phyloP scores from a whole-genome alignment of 345 rosid species.

The Turnera subulata region DNA sequence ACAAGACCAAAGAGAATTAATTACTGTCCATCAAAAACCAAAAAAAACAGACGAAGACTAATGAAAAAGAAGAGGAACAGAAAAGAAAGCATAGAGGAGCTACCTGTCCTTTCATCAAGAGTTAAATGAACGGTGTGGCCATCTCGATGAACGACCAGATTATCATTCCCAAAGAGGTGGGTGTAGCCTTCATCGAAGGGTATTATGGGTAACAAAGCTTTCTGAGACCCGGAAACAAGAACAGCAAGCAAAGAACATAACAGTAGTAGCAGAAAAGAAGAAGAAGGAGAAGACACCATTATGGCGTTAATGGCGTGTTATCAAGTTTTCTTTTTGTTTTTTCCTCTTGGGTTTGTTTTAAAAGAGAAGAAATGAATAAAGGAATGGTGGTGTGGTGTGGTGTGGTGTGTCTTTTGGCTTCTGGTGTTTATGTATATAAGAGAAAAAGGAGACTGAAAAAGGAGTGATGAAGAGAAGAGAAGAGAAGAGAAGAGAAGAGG shows the following conservation, averaged over 20 bases:
- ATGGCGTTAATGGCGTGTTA: not conserved
- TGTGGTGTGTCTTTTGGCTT: too few species aligned
- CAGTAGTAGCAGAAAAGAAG: constrained; percentile 25
- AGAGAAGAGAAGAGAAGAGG: too few species aligned
- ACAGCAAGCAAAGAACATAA: constrained; percentile 34
- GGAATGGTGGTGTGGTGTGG: constrained; percentile 9
- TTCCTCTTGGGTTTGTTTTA: constrained; percentile 1
- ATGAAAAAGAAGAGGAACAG: not conserved
- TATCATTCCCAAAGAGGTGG: constrained; percentile 85
- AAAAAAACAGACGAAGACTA: constrained; percentile 1
- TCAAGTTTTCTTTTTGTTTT: not conserved
- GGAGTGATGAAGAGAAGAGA: too few species aligned
- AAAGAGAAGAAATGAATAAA: constrained; percentile 10
- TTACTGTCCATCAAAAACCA: not conserved
- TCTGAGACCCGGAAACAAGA: constrained; percentile 51
- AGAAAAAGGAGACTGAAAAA: too few species aligned
- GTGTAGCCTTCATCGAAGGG: constrained; percentile 89
- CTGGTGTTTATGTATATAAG: too few species aligned
- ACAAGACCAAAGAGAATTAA: constrained; percentile 1
- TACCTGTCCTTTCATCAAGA: constrained; percentile 89
- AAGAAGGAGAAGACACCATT: constrained; percentile 30
- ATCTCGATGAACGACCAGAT: constrained; percentile 64
- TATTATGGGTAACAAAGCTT: constrained; percentile 45
- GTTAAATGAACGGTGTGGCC: constrained; percentile 79
- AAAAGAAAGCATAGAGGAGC: not conserved